Base-by-base conservation (phyloP, 805 yeast genomes). In the Priceomyces medius region DNA sequence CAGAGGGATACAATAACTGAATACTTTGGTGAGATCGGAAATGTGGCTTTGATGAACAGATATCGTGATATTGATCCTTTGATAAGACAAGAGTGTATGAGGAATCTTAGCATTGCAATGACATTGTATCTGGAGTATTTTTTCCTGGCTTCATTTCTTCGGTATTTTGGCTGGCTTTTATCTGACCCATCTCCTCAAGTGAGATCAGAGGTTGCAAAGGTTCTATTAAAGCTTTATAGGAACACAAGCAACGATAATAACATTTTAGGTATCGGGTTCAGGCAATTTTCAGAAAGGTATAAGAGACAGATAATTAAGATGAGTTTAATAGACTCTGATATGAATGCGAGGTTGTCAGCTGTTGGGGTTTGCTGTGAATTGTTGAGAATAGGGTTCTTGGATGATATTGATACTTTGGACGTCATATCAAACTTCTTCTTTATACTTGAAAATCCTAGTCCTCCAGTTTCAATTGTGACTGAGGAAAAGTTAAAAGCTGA, bases 151-250 rank as follows among this genome's bases (percentile, higher is more conserved):
- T 68, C 81, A 1, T 87, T 81, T 53, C 69, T 88, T 47, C 76
- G 89, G 47, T 87, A 85, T 59, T 74, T 85, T 54, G 96, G 96
- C 3, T 85, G 95, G 95, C 68, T 87, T 24, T 64, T 90, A 31
- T 81, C 90, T n/a, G 97, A 89, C 55, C 68, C 79, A 2, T 73
- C 77, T 12, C 60, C 75, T 8, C 47, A 56, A 3, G 95, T 87
- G 1, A 73, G 95, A 49, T 56, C 71, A 7, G 88, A 85, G 50
- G 89, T 81, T 2, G 55, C 85, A 19, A 77, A 71, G 49, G 71
- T 75, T 3, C 62, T 89, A 33, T 57, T 68, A 9, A 79, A 66
- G 51, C 61, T 81, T 17, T 78, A 77, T 54, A 67, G 62, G 38
- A 61, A 59, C 38, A 38, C 49, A 7, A 29, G 50, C 6, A 42